A percentile compares a stretch with the other conserved stretches of the same genome.
These are phyloP conservation scores for Ambrosiella cleistominuta DNA, from an alignment of 2,329 filamentous ascomycete genomes.

Conservation along the genomic window DNA sequence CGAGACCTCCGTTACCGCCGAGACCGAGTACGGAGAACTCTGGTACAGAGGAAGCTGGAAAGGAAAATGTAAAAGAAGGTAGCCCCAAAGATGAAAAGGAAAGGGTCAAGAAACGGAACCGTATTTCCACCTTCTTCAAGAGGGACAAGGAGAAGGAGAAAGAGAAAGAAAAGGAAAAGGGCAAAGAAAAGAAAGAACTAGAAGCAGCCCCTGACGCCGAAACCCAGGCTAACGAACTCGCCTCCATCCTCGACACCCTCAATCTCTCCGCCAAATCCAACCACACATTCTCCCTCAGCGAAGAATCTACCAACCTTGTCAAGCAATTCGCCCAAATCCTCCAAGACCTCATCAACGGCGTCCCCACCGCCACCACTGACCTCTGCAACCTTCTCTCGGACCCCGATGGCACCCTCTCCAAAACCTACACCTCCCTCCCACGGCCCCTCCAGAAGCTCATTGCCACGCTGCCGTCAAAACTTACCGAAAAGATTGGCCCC, in stretches of 20 bases:
- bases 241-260: constrained; percentile 62
- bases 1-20: constrained; percentile 37
- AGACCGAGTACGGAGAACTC: constrained; percentile 16
- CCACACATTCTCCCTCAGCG: constrained; percentile 66
- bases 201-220: constrained; percentile 16
- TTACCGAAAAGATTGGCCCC: constrained; percentile 58
- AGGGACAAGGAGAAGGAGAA: neutral
- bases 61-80: neutral
- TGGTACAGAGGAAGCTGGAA: neutral
- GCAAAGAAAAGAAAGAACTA: neutral
- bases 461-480: constrained; percentile 63
- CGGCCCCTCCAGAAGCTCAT: constrained; percentile 71
- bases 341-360: constrained; percentile 81
- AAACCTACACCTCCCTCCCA: constrained; percentile 51
- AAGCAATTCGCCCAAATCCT: constrained; percentile 76
- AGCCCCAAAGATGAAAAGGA: constrained; percentile 16
- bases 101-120: constrained; percentile 18
- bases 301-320: constrained; percentile 51
- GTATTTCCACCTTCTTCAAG: no score
- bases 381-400: constrained; percentile 48
- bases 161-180: neutral
- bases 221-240: constrained; percentile 49
- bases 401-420: constrained; percentile 40
- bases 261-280: constrained; percentile 75
- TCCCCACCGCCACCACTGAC: constrained; percentile 82